Evolutionary conservation across 192 early-diverging fungal species (phyloP), one percentile per base, ranked within the genome.

Genomic region (Mortierella claussenii): DNA sequence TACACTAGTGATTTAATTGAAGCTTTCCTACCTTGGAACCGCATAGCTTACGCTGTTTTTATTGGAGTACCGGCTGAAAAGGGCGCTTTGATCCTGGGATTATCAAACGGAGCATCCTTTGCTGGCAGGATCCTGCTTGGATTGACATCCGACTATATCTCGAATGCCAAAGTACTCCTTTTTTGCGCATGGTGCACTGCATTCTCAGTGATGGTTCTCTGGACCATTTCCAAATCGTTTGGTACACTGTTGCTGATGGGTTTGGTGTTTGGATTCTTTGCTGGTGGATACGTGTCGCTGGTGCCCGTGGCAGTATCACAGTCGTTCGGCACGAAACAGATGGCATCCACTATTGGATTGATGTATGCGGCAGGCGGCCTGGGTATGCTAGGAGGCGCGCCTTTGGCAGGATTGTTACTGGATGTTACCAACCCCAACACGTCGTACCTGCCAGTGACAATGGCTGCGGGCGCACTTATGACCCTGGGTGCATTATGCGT

Each of bases 61-160:
- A 82, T 87, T 37, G 89, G 88, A 11, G 57, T 91, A 21, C 74
- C 87, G 4, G 70, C 75, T 43, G 81, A 83, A 44, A 79, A 80
- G 24, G 89, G 87, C 0, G 89, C 89, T 4, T 74, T 91, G 51
- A 82, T 88, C 27, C 65, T 87, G 21, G 86, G 87, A n/a, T 68
- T 93, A 12, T 81, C 88, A 44, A 93, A 91, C 63, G 90, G 85
- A 10, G 88, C 88, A 30, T 83, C 86, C 2, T 86, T 86, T 50
- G 51, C 85, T 11, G 91, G 91, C 0, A 80, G 91, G n/a, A 69
- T 93, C 53, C 45, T 82, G 18, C 81, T 89, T 40, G 91, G 91
- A 0, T 66, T 86, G 40, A 74, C 76, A n/a, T 87, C 90, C 2
- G 91, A 92, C 42, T 69, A 76, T 28, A 20, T 67, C 24, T 67